Base-by-base conservation (phyloP, 768 basidiomycete species). In the Termitomyces sp. region DNA sequence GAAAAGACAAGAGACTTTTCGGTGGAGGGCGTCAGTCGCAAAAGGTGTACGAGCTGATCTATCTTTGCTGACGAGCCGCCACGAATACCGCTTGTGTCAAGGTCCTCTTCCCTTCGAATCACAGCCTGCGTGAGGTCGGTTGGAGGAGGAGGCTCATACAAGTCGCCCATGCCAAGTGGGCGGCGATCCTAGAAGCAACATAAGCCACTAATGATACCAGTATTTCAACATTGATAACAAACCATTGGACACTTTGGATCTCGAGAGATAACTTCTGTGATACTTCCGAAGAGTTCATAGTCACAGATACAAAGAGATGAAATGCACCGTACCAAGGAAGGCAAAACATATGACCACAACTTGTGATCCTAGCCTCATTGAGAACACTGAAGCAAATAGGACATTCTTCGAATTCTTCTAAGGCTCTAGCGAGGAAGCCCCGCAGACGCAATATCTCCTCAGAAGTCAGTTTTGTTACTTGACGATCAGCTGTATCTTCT, bases 1-100 rank as follows among this genome's bases (percentile, higher is more conserved):
- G 90, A 92, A 67, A 95, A 95, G 1, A 95, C 91, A 3, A 95
- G 74, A 2, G 88, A 87, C 69, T 95, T 95, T 60, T 92, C 88
- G 1, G 76, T 80, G 3, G 63, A 59, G 0, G 89, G 88, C 5
- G 84, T 88, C 13, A 93, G 70, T 59, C 80, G 75, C 44, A 95
- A 76, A 44, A 93, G 78, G 53, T 88, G 81, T 22, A 92, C 68
- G 16, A 95, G 74, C 63, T 93, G 91, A 52, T 90, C 87, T 52
- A 93, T 88, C 71, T 95, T 95, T 11, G 90, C 90, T 22, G 93
- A 94, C 6, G 90, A 82, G 3, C 82, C 83, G 3, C 69, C 63
- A 20, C 77, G 76, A 7, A 79, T 67, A 8, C 72, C 78, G 43
- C 45, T 68, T 10, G 72, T 68, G 35, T 76, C 72, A 24, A 73